Percentiles rank a stretch among this genome's conserved stretches.
phyloP scores from a whole-genome alignment of 371 early-diverging fungal genomes.

The Syncephalastrum racemosum region DNA sequence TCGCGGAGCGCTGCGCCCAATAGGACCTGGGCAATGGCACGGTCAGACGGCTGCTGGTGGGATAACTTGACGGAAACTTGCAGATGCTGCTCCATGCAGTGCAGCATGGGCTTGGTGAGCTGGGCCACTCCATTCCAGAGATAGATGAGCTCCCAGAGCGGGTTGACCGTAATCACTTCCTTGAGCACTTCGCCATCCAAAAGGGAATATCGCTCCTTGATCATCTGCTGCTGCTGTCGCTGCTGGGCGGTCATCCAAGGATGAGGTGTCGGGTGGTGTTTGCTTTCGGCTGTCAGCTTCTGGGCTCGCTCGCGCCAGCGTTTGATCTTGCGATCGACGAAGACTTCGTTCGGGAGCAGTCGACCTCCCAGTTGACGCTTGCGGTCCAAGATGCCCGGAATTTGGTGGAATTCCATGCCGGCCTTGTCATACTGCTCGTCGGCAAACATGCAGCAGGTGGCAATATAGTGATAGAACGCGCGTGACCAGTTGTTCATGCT shows the following conservation, averaged over 20 bases:
- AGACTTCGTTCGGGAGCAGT: conserved; percentile 45
- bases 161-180: conserved; percentile 35
- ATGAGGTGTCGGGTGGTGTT: conserved; percentile 6
- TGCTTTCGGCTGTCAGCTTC: conserved; percentile 5
- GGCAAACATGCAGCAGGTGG: conserved; percentile 55
- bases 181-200: conserved; percentile 31
- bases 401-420: conserved; percentile 43
- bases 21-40: conserved; percentile 30
- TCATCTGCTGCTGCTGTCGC: conserved; percentile 13
- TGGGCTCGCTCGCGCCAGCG: conserved; percentile 33
- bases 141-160: conserved; percentile 50
- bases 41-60: conserved; percentile 14
- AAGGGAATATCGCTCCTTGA: conserved; percentile 13
- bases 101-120: conserved; percentile 23
- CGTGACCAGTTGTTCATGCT: conserved; percentile 55
- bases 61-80: background rate
- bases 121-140: conserved; percentile 51
- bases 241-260: conserved; percentile 12
- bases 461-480: conserved; percentile 54
- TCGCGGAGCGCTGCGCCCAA: conserved; percentile 41
- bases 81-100: conserved; percentile 25
- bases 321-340: conserved; percentile 44
- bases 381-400: conserved; percentile 35
- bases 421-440: conserved; percentile 52
- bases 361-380: conserved; percentile 33